Evolutionary conservation across 2,329 filamentous ascomycete genomes (phyloP).

Genomic region (Sporothrix pallida): DNA sequence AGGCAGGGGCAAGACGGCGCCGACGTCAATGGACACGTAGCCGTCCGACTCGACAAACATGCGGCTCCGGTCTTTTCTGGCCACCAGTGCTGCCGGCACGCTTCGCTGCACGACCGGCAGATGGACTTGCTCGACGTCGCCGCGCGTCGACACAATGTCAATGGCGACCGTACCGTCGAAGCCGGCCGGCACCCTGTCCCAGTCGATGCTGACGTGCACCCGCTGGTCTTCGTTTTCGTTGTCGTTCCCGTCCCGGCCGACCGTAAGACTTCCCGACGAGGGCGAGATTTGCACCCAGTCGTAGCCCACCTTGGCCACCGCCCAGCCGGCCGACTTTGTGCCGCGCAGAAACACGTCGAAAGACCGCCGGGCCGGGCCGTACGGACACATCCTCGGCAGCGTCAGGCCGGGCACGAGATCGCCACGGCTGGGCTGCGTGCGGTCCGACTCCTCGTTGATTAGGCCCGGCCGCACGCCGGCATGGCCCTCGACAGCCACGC

Average conservation of each 20-base stretch:
- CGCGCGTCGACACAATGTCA: neutral
- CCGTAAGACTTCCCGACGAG: too few species aligned
- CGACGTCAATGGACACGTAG: neutral
- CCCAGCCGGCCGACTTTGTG: neutral
- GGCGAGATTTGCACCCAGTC: too few species aligned
- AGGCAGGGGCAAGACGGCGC: neutral
- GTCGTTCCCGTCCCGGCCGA: too few species aligned
- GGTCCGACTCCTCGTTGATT: constrained; percentile 61
- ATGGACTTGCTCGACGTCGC: neutral
- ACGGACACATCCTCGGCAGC: neutral
- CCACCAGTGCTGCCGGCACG: neutral
- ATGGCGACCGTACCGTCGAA: neutral
- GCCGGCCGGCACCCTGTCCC: neutral
- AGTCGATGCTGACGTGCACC: neutral
- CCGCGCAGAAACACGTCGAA: neutral
- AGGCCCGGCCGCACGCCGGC: constrained; percentile 44
- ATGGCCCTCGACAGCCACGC: constrained; percentile 58
- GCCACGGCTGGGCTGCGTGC: constrained; percentile 50
- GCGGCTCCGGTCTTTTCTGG: too few species aligned
- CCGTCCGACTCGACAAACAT: neutral
- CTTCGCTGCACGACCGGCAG: neutral
- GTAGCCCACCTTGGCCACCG: too few species aligned
- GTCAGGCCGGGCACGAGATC: neutral
- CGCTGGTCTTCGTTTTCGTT: neutral
- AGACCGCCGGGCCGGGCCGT: neutral